Base-by-base conservation (phyloP, 306 rosid genomes). In the Quercus rubra region DNA sequence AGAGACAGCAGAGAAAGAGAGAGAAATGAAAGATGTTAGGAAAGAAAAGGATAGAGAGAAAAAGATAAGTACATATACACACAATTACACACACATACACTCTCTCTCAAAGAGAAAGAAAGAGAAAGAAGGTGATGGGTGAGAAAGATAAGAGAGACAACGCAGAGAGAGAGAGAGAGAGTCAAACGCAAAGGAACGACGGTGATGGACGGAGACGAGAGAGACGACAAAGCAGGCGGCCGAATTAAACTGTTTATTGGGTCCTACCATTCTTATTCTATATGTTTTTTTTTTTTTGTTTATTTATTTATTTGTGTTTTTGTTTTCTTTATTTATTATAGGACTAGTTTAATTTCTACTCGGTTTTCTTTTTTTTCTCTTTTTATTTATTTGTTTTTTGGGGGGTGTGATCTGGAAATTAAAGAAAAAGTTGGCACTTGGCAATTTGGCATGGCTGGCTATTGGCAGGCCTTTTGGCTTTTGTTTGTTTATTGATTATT, bases 221-320 rank as follows among this genome's bases (percentile, higher is more conserved):
- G 92, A 91, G 90, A 91, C 94, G 99, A 95, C 98, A 91, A 91
- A 91, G 86, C 90, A 72, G 88, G 92, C 96, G 92, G 96, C 92
- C 88, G 89, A 86, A 83, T 88, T 86, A 74, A 84, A 90, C 97
- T 88, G 87, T 91, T 79, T 28, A 82, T 3, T 30, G 88, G 94
- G 94, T 58, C 90, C 96, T 78, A 78, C 83, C 28, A 2, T 69
- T 78, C 57, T 23, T 28, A 20, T 77, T 56, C 27, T 3, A 67
- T 62, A 20, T 25, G 1, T 23, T 15, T 13, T 49, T 23, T 49
- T 23, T 23, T 23, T 67, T 19, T 58, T 33, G 6, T 55, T 61
- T 18, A n/a, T 31, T 35, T 35, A 1, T 38, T 38, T 38, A 1
- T 8, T 41, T 41, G 46, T 5, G 14, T 4, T 19, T 28, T 33